These are phyloP conservation scores for Fusarium duplospermum DNA, from an alignment of 2,329 filamentous ascomycete species.

Conservation along the genomic window DNA sequence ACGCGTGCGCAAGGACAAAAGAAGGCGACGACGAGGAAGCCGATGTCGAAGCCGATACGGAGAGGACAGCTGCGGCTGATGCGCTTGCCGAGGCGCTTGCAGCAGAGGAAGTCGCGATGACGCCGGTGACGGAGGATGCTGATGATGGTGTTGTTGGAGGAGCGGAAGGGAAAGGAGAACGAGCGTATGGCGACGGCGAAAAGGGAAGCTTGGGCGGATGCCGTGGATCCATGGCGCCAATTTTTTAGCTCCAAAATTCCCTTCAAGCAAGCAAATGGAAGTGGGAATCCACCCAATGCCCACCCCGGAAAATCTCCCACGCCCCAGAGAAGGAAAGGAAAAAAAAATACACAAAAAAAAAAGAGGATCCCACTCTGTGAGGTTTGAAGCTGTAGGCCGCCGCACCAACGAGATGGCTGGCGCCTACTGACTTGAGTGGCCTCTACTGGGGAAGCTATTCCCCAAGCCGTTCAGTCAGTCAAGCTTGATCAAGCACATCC, in stretches of 20 bases:
- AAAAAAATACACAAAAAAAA: slow-evolving; percentile 29
- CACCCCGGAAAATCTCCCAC: slow-evolving; percentile 44
- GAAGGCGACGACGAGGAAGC: slow-evolving; percentile 17
- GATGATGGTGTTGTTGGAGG: slow-evolving; percentile 28
- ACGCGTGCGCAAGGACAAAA: slow-evolving; percentile 34
- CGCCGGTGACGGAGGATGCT: slow-evolving; percentile 25
- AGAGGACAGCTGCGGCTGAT: slow-evolving; percentile 5
- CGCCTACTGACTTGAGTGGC: not conserved
- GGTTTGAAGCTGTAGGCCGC: slow-evolving; percentile 1
- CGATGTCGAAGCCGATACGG: slow-evolving; percentile 6
- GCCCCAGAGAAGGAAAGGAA: slow-evolving; percentile 18
- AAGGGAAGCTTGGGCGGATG: slow-evolving; percentile 49
- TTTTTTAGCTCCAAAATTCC: slow-evolving; percentile 51
- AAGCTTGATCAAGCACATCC: not conserved
- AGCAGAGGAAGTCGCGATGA: slow-evolving; percentile 23
- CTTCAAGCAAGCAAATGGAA: slow-evolving; percentile 23
- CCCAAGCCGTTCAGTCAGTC: not conserved
- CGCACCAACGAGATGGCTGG: slow-evolving; percentile 8
- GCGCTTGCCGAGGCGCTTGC: slow-evolving; percentile 26
- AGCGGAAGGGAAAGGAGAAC: slow-evolving; percentile 46
- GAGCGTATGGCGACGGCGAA: slow-evolving; percentile 47
- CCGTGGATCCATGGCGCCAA: slow-evolving; percentile 49
- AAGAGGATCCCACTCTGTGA: slow-evolving; percentile 15
- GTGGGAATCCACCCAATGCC: slow-evolving; percentile 32
- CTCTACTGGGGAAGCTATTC: slow-evolving; percentile 4